A percentile compares a stretch with the other conserved stretches of the same genome.
Conservation (phyloP, 495 filamentous ascomycete genomes). For the Aspergillus campestris region DNA sequence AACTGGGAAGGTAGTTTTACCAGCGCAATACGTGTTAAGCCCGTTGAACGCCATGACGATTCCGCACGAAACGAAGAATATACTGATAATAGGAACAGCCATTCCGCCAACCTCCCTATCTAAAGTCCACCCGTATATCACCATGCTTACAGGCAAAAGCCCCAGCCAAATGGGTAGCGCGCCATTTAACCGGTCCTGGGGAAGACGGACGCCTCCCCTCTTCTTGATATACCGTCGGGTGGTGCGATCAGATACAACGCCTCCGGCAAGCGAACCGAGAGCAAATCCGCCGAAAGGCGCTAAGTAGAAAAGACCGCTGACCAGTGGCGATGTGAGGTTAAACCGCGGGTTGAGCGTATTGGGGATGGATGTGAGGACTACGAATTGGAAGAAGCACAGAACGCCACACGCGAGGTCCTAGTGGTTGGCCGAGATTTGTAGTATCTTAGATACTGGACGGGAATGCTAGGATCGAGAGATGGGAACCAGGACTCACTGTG, state of each 20-base stretch:
- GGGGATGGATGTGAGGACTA: conserved; percentile 61
- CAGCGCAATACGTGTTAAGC: conserved; percentile 68
- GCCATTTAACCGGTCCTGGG: conserved; percentile 63
- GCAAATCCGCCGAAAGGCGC: conserved; percentile 66
- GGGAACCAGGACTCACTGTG: conserved; percentile 17
- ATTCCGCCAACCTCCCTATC: conserved; percentile 57
- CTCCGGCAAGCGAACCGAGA: conserved; percentile 59
- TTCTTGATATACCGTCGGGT: conserved; percentile 54
- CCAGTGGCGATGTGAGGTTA: conserved; percentile 56
- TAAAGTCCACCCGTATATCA: conserved; percentile 64
- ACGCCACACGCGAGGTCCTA: conserved; percentile 53
- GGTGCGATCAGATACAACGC: conserved; percentile 57
- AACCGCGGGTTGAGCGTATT: conserved; percentile 69
- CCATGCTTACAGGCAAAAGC: conserved; percentile 53
- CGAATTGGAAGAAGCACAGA: conserved; percentile 65
- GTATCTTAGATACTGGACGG: neutral
- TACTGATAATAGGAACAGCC: conserved; percentile 56
- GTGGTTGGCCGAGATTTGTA: neutral
- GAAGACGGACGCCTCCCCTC: conserved; percentile 50
- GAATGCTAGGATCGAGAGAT: neutral
- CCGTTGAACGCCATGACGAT: conserved; percentile 64
- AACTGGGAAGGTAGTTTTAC: conserved; percentile 35
- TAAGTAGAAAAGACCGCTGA: conserved; percentile 67
- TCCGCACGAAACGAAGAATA: conserved; percentile 60
- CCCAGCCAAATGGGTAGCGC: conserved; percentile 54